Evolutionary conservation across 441 rosid species (phyloP), one percentile per base, ranked within the genome.

Genomic region (Francoa sonchifolia): DNA sequence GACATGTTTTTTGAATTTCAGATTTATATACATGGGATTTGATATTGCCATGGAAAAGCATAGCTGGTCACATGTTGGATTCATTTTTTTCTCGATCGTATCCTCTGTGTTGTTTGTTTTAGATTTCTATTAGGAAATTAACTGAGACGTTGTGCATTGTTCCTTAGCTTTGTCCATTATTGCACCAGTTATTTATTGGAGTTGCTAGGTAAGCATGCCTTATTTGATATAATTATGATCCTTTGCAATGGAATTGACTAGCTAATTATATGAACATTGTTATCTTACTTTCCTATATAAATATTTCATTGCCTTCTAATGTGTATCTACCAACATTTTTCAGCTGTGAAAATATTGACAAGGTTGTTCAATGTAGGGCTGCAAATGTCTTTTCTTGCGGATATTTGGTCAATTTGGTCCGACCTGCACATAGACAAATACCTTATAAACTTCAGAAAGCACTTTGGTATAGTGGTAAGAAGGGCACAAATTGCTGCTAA

Each of bases 31-130:
- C 77, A 83, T 86, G 95, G 99, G 99, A 18, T 90, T 86, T 64
- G 96, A 83, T 69, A 90, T 90, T 62, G 96, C 94, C 35, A 86
- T 90, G 86, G 99, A 86, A 61, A 80, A 80, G 63, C 99, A 90
- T 58, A 86, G 96, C 65, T 90, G 99, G 99, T 86, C 99, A 9
- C 99, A 90, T 44, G 47, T 79, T 41, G 99, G 99, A 41, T 90
- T 90, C 62, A 86, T 86, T 65, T 75, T 71, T 57, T 83, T 90
- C 74, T 90, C 96, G 16, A 80, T 90, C 69, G 99, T 90, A 90
- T 90, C 95, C 99, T 86, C n/a, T 51, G 41, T 43, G n/a, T 53
- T 26, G 9, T 43, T n/a, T 34, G 1, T 29, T 27, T 13, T 30
- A 28, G n/a, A n/a, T n/a, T n/a, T n/a, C n/a, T n/a, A n/a, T n/a